A percentile compares a stretch with the other conserved stretches of the same genome.
These are phyloP conservation scores for Closterium sp. DNA, from an alignment of 139 green algal genomes.

Conservation along the genomic window DNA sequence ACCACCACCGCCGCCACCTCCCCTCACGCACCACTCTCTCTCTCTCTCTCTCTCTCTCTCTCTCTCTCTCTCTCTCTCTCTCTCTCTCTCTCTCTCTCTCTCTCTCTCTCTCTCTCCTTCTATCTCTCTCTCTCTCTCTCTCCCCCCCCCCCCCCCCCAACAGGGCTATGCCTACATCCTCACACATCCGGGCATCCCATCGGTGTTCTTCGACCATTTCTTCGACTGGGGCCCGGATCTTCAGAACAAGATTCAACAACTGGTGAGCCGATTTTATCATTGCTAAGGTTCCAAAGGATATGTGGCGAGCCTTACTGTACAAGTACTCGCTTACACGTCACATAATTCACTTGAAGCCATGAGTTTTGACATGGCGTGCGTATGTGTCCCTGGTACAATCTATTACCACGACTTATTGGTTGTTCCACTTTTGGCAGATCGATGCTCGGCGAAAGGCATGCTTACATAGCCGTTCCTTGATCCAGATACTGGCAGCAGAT, in stretches of 20 bases:
- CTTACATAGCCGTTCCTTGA: slow-evolving; percentile 4
- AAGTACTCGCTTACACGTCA: neutral
- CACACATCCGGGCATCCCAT: slow-evolving; percentile 61
- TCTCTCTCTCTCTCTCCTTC: too few relatives aligned
- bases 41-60: too few relatives aligned
- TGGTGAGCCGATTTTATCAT: slow-evolving; percentile 47
- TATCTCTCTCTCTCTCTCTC: too few relatives aligned
- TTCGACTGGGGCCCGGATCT: slow-evolving; percentile 67
- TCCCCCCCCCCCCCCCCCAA: too few relatives aligned
- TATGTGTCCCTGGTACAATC: too few relatives aligned
- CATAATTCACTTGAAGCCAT: too few relatives aligned
- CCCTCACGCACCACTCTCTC: too few relatives aligned
- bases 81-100: too few relatives aligned
- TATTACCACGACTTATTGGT: neutral
- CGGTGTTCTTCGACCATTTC: slow-evolving; percentile 80
- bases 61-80: too few relatives aligned
- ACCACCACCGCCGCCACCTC: too few relatives aligned
- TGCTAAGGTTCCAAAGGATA: neutral
- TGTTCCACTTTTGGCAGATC: neutral
- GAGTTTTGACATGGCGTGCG: too few relatives aligned
- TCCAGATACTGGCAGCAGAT: slow-evolving; percentile 27
- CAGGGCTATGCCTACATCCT: slow-evolving; percentile 70
- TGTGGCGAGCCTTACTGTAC: neutral
- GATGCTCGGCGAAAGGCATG: slow-evolving; percentile 53
- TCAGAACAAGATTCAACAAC: slow-evolving; percentile 71